A percentile compares a stretch with the other conserved stretches of the same genome.
Evolutionary conservation across 495 filamentous ascomycete species (phyloP).

Genomic region (Aspergillus heteromorphus): DNA sequence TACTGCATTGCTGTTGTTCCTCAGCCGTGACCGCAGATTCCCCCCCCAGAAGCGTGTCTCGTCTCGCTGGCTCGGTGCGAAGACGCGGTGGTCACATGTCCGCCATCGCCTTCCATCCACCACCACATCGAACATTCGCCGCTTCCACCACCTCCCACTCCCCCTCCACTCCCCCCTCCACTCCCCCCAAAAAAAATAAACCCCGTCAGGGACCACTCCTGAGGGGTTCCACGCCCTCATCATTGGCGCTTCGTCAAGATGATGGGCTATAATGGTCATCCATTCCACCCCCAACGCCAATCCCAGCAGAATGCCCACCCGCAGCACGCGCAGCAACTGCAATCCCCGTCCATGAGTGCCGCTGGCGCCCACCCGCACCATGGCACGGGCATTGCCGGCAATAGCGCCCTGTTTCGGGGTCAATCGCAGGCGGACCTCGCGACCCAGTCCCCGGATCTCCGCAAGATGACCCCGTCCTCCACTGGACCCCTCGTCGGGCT

Average conservation of each 20-base stretch:
- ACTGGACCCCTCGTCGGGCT: slow-evolving; percentile 32
- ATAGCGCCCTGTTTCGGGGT: slow-evolving; percentile 23
- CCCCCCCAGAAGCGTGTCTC: not conserved
- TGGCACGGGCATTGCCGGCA: slow-evolving; percentile 22
- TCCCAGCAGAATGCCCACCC: slow-evolving; percentile 22
- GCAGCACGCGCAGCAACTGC: slow-evolving; percentile 29
- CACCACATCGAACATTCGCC: too few species aligned
- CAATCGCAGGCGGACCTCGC: slow-evolving; percentile 28
- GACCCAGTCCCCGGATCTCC: slow-evolving; percentile 32
- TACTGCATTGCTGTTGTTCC: not conserved
- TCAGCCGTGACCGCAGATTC: not conserved
- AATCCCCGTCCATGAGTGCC: slow-evolving; percentile 29
- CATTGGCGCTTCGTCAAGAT: slow-evolving; percentile 5
- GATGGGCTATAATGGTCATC: slow-evolving; percentile 31
- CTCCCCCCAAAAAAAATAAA: too few species aligned
- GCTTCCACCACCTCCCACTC: not conserved
- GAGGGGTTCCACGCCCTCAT: not conserved
- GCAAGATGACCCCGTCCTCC: slow-evolving; percentile 34
- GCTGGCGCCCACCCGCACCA: slow-evolving; percentile 26
- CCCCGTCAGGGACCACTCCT: too few species aligned
- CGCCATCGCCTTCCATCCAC: not conserved
- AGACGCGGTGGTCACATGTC: slow-evolving; percentile 9
- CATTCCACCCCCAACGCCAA: slow-evolving; percentile 28
- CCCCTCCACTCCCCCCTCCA: not conserved
- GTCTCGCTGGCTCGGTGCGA: too few species aligned